Base-by-base conservation (phyloP, 176 grass and related monocot species). In the Coix lacrymajobi region DNA sequence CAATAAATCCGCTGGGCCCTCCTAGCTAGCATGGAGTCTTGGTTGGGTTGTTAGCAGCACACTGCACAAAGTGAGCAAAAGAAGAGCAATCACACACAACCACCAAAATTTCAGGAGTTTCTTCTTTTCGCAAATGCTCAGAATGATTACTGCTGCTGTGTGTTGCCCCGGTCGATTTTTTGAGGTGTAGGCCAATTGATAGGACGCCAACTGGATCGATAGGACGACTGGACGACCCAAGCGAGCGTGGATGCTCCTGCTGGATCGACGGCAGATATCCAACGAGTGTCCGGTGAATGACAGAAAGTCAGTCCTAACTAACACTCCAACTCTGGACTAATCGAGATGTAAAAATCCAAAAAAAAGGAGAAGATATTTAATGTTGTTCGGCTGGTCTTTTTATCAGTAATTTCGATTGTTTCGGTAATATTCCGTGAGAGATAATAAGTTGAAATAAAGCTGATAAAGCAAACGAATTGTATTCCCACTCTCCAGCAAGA, bases 1-100 rank as follows among this genome's bases (percentile, higher is more conserved):
- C 67, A 26, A 80, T 86, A 52, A 80, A 81, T 71, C 52, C 34
- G 71, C 49, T 69, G 79, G 71, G 12, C 49, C 71, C 62, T 26
- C 62, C 19, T 15, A 43, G 30, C 41, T 17, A 54, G 5, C 20
- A n/a, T 11, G n/a, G 57, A 36, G 13, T 66, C 67, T 7, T 81
- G 79, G 6, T 64, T 41, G 31, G 34, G 30, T 30, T 29, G 72
- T 38, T n/a, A 11, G n/a, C 57, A 13, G 60, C 60, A 30, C 60
- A 11, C 25, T 39, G 39, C 31, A 37, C 9, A 6, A 6, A 32
- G 40, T 4, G 24, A 25, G n/a, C 17, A 41, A 79, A n/a, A 15
- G 69, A n/a, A n/a, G 0, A 16, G n/a, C 51, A 26, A 78, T 32
- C 64, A 24, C 62, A 48, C 52, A 63, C 54, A 52, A 34, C 80